These are phyloP conservation scores for Daldinia loculata DNA, from an alignment of 495 filamentous ascomycete species.

Conservation along the genomic window DNA sequence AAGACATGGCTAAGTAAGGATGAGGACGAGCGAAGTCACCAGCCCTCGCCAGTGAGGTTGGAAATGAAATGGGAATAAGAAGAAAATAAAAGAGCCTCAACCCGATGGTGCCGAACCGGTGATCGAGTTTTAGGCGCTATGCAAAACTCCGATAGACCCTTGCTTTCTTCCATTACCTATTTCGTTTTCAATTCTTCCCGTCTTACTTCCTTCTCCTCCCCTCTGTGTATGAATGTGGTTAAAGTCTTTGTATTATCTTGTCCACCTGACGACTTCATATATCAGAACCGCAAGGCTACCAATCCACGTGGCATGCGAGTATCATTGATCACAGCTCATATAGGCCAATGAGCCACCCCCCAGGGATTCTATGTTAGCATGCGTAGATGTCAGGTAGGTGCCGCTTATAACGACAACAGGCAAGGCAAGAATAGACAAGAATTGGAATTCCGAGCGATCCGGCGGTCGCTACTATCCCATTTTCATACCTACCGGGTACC, in stretches of 20 bases:
- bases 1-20: conserved; percentile 9
- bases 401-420: conserved; percentile 7
- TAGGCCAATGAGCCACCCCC: too few relatives aligned
- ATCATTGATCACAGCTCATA: too few relatives aligned
- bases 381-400: neutral
- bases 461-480: conserved; percentile 4
- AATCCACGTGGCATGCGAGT: conserved; percentile 2
- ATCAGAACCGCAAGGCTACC: neutral
- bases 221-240: neutral
- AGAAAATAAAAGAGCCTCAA: conserved; percentile 11
- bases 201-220: neutral
- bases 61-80: neutral
- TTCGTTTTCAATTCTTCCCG: neutral
- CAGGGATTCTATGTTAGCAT: too few relatives aligned
- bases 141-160: conserved; percentile 12
- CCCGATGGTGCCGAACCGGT: conserved; percentile 14
- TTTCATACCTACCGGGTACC: too few relatives aligned
- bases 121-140: conserved; percentile 4
- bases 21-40: neutral
- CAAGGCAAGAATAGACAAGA: neutral
- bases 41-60: neutral
- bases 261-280: neutral
- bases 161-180: neutral
- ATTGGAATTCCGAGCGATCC: conserved; percentile 31
- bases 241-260: neutral